Percentiles rank a stretch among this genome's conserved stretches.
phyloP scores from a whole-genome alignment of 805 yeast species.

The Yamadazyma sp. region DNA sequence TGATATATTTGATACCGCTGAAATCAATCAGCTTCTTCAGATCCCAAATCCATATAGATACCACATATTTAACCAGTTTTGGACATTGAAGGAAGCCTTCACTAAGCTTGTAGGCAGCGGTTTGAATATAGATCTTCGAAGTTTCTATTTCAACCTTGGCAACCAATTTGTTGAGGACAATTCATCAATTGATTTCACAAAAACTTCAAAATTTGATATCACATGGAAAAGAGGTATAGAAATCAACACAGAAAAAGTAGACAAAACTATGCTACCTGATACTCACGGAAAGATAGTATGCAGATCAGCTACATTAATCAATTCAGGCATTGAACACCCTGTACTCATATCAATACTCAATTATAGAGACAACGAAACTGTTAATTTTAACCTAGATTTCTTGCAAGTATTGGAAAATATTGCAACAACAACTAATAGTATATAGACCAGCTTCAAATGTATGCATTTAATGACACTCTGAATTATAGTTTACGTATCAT shows the following conservation, averaged over 20 bases:
- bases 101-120: slow-evolving; percentile 69
- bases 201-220: neutral
- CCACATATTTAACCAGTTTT: slow-evolving; percentile 50
- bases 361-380: too few relatives aligned
- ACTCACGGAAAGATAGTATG: neutral
- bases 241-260: too few relatives aligned
- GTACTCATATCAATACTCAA: slow-evolving; percentile 10
- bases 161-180: slow-evolving; percentile 1
- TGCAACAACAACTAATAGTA: too few relatives aligned
- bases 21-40: slow-evolving; percentile 26
- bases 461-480: too few relatives aligned
- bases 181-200: slow-evolving; percentile 1
- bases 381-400: too few relatives aligned
- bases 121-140: slow-evolving; percentile 21
- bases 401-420: too few relatives aligned
- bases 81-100: slow-evolving; percentile 82
- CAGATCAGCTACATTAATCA: slow-evolving; percentile 4
- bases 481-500: too few relatives aligned
- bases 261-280: too few relatives aligned
- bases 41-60: slow-evolving; percentile 18
- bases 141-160: slow-evolving; percentile 15
- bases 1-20: slow-evolving; percentile 40
- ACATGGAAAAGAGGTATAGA: slow-evolving; percentile 4
- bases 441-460: too few relatives aligned
- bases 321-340: slow-evolving; percentile 2